Evolutionary conservation across 148 eudicot species (phyloP).

Genomic region (Hydrangea macrophylla): DNA sequence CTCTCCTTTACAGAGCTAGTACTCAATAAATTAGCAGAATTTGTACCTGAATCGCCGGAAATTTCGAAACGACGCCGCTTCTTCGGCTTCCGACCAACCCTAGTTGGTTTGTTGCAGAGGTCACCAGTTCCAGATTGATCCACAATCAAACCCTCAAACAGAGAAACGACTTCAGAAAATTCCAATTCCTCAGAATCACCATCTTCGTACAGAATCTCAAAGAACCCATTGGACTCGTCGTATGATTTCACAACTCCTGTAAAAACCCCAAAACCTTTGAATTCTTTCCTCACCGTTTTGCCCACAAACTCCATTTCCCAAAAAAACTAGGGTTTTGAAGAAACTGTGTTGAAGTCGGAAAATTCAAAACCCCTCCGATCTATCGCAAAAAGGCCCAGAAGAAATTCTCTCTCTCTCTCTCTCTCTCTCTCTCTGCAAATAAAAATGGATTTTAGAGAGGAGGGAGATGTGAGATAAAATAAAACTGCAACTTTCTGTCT

Average conservation of each 20-base stretch:
- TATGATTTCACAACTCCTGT: constrained; percentile 50
- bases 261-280: constrained; percentile 48
- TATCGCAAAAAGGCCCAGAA: background rate
- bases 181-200: constrained; percentile 67
- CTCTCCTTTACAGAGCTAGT: constrained; percentile 13
- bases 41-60: constrained; percentile 37
- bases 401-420: constrained; percentile 1
- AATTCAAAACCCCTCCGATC: constrained; percentile 4
- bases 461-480: background rate
- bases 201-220: constrained; percentile 48
- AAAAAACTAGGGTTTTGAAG: background rate
- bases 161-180: constrained; percentile 24
- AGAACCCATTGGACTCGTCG: constrained; percentile 49
- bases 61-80: constrained; percentile 27
- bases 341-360: background rate
- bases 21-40: constrained; percentile 20
- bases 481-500: background rate
- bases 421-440: background rate
- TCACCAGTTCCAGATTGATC: constrained; percentile 18
- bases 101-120: constrained; percentile 9
- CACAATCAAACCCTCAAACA: constrained; percentile 15
- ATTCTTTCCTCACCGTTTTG: constrained; percentile 52
- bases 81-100: constrained; percentile 42
- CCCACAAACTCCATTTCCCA: constrained; percentile 69
- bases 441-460: background rate